Evolutionary conservation across 2,329 filamentous ascomycete genomes (phyloP).

Genomic region (Ambrosiella beaveri): DNA sequence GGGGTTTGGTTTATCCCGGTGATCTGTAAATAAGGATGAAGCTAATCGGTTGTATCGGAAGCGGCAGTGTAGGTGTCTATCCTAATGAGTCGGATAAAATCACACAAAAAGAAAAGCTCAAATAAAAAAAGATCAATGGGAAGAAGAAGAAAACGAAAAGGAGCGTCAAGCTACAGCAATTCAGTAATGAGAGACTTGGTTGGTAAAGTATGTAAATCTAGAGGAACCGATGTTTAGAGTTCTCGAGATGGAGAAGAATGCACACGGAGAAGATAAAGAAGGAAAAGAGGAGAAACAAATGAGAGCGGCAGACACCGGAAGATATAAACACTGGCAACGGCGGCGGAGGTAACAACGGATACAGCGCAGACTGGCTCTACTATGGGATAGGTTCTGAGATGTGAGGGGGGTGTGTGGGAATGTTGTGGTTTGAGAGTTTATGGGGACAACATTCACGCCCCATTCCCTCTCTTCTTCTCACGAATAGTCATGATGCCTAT

Average conservation of each 20-base stretch:
- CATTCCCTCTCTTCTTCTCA: neutral
- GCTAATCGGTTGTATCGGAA: neutral
- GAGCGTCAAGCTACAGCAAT: constrained; percentile 13
- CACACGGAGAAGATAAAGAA: constrained; percentile 6
- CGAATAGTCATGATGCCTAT: no score
- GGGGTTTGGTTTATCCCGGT: neutral
- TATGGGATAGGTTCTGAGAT: neutral
- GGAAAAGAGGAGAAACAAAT: neutral
- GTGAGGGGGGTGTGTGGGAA: neutral
- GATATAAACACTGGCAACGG: constrained; percentile 2
- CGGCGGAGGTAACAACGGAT: neutral
- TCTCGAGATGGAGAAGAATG: constrained; percentile 13
- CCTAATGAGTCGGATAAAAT: constrained; percentile 1
- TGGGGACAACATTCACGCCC: neutral
- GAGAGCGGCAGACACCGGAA: neutral
- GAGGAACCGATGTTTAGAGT: constrained; percentile 12
- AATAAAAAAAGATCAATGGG: constrained; percentile 5
- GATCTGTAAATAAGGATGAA: neutral
- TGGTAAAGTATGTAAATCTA: constrained; percentile 15
- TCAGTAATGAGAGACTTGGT: constrained; percentile 13
- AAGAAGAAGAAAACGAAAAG: constrained; percentile 9
- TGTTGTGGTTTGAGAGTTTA: neutral
- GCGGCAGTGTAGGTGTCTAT: neutral
- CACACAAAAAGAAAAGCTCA: constrained; percentile 7
- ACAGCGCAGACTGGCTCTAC: neutral